phyloP scores from a whole-genome alignment of 192 early-diverging fungal species.

The Rhizoclosmatium globosum region DNA sequence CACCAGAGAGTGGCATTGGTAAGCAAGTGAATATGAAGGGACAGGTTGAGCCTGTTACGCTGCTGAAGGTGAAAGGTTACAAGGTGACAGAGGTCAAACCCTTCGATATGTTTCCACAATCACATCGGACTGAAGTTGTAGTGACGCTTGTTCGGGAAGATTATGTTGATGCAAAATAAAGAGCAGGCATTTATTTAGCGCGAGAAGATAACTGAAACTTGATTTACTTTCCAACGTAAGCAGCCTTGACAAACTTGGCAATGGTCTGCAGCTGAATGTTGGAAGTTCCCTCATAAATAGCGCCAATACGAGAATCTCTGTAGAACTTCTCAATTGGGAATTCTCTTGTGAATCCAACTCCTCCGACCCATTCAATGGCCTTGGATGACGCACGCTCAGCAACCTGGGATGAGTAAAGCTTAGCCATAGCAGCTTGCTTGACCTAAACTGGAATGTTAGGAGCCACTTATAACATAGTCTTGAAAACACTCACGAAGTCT shows the following conservation, averaged over 20 bases:
- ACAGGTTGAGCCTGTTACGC: background rate
- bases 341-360: constrained; percentile 92
- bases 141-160: constrained; percentile 65
- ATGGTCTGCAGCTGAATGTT: constrained; percentile 99
- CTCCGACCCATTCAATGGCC: constrained; percentile 97
- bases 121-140: constrained; percentile 73
- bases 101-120: constrained; percentile 81
- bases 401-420: constrained; percentile 94
- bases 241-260: constrained; percentile 65
- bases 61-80: constrained; percentile 57
- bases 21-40: background rate
- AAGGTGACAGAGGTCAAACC: constrained; percentile 65
- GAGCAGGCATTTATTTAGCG: too few species aligned
- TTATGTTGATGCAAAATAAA: background rate
- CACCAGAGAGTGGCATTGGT: background rate
- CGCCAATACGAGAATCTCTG: constrained; percentile 96
- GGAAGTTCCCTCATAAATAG: constrained; percentile 92
- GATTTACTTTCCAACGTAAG: constrained; percentile 43
- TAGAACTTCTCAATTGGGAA: constrained; percentile 93
- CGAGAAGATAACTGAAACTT: background rate
- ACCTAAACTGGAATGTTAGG: background rate
- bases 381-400: constrained; percentile 88
- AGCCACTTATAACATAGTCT: background rate
- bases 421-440: constrained; percentile 99
- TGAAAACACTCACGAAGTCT: constrained; percentile 65